A percentile compares a stretch with the other conserved stretches of the same genome.
These are phyloP conservation scores for Irpex sp. DNA, from an alignment of 1,284 basidiomycete species.

Conservation along the genomic window DNA sequence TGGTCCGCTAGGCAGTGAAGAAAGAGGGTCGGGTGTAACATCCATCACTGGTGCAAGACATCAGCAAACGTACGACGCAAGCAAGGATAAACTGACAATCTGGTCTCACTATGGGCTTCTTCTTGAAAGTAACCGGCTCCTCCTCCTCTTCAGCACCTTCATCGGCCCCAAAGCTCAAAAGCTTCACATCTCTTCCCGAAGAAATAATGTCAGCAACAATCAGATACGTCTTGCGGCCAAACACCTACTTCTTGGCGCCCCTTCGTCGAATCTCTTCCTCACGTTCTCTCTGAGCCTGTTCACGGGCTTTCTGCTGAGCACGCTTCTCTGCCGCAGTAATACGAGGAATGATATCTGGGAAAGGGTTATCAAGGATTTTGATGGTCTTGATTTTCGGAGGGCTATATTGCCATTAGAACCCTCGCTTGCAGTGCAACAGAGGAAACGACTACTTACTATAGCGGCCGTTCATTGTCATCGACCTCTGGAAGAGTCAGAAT, in stretches of 20 bases:
- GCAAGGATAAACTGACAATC: conserved; percentile 59
- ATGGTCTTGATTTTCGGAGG: conserved; percentile 88
- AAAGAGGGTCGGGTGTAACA: conserved; percentile 22
- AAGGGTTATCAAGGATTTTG: conserved; percentile 89
- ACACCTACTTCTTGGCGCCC: conserved; percentile 78
- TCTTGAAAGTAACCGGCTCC: conserved; percentile 52
- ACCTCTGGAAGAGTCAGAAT: conserved; percentile 54
- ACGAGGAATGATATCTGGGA: conserved; percentile 92
- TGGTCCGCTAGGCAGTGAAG: conserved; percentile 23
- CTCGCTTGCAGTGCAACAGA: not conserved
- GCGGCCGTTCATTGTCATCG: conserved; percentile 76
- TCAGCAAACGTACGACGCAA: not conserved
- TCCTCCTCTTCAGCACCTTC: conserved; percentile 60
- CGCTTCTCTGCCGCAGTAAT: conserved; percentile 91
- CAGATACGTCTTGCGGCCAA: conserved; percentile 1
- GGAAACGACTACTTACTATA: conserved; percentile 60
- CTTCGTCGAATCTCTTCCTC: conserved; percentile 73
- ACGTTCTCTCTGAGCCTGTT: conserved; percentile 71
- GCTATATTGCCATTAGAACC: conserved; percentile 33
- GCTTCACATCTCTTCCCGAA: conserved; percentile 69
- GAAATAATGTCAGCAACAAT: not conserved
- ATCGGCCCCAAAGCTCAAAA: conserved; percentile 86
- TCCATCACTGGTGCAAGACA: conserved; percentile 46
- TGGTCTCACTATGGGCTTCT: conserved; percentile 77
- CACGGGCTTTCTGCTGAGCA: conserved; percentile 75